phyloP scores from a whole-genome alignment of 2,329 filamentous ascomycete genomes.

The Colletotrichum endophyticum region DNA sequence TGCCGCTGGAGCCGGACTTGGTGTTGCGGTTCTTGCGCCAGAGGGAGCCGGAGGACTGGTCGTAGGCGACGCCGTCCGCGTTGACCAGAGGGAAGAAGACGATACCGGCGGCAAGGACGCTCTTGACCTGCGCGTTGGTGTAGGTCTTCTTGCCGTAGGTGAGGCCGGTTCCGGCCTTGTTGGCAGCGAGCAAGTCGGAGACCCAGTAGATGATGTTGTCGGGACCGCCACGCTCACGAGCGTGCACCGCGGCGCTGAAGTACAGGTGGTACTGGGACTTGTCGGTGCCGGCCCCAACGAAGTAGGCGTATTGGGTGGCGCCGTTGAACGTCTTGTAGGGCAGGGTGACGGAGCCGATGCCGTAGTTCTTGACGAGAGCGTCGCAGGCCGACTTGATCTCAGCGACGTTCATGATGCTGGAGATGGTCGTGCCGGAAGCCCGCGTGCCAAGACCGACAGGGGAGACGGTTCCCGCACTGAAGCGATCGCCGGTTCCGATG shows the following conservation, averaged over 20 bases:
- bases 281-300: conserved; percentile 25
- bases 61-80: conserved; percentile 58
- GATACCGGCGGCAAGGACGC: conserved; percentile 56
- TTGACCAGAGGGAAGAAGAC: conserved; percentile 59
- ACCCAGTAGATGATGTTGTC: conserved; percentile 64
- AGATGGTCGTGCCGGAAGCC: conserved; percentile 28
- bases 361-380: conserved; percentile 44
- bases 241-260: conserved; percentile 59
- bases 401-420: conserved; percentile 47
- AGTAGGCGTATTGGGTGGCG: conserved; percentile 24
- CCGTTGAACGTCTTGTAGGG: conserved; percentile 49
- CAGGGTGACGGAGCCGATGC: conserved; percentile 44
- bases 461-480: conserved; percentile 7
- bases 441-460: conserved; percentile 37
- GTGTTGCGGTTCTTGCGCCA: conserved; percentile 63
- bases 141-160: conserved; percentile 57
- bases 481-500: conserved; percentile 35
- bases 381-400: conserved; percentile 50
- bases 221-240: conserved; percentile 61
- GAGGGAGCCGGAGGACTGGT: conserved; percentile 53
- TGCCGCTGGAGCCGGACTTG: not conserved
- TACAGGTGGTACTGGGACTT: conserved; percentile 49
- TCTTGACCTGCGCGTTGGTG: conserved; percentile 55
- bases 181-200: conserved; percentile 59
- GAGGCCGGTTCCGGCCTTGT: conserved; percentile 52